phyloP scores from a whole-genome alignment of 208 protist genomes.

The Histomonas meleagridis region DNA sequence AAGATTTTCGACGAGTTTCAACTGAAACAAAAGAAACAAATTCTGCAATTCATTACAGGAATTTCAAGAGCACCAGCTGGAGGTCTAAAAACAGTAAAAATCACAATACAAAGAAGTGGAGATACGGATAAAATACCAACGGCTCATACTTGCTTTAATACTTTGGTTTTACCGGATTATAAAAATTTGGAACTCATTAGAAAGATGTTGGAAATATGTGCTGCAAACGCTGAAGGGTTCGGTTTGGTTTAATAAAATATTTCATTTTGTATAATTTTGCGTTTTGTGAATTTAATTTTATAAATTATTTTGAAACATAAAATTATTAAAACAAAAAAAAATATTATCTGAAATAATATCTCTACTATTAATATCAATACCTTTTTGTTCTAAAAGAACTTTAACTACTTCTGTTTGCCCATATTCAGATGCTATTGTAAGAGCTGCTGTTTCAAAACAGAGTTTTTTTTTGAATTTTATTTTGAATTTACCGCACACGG shows the following conservation, averaged over 20 bases:
- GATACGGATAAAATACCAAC: neutral
- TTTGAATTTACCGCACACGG: too few relatives aligned
- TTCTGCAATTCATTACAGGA: slow-evolving; percentile 6
- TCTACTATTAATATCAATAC: too few relatives aligned
- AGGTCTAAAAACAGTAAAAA: neutral
- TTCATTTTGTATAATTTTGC: neutral
- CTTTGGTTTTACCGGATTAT: slow-evolving; percentile 21
- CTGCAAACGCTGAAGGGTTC: slow-evolving; percentile 4
- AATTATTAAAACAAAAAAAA: too few relatives aligned
- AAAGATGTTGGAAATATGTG: neutral
- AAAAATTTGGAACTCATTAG: neutral
- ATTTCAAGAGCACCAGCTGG: neutral
- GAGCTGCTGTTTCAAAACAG: too few relatives aligned
- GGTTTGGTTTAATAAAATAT: neutral
- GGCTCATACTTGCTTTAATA: slow-evolving; percentile 28
- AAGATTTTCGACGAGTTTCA: neutral
- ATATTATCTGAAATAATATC: too few relatives aligned
- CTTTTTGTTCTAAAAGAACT: too few relatives aligned
- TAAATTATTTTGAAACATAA: too few relatives aligned
- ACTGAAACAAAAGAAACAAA: neutral
- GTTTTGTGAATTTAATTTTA: too few relatives aligned
- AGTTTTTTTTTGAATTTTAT: too few relatives aligned
- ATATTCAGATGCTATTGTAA: too few relatives aligned
- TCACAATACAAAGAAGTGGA: neutral
- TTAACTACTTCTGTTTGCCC: too few relatives aligned